Conservation (phyloP, 2,329 filamentous ascomycete species). For the Curvularia verruculosa region DNA sequence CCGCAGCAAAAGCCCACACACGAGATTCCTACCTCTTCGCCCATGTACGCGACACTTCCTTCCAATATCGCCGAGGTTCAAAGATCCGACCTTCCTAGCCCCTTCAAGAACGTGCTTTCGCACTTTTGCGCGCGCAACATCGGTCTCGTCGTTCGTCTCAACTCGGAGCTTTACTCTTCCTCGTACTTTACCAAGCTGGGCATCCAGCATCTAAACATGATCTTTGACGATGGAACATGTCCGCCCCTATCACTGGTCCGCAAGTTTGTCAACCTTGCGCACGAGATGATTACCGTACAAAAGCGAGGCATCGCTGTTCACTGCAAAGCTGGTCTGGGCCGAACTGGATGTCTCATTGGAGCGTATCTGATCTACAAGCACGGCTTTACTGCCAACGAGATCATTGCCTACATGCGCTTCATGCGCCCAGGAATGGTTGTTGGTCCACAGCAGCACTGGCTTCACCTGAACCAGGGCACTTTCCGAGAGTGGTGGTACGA, state of each 20-base stretch:
- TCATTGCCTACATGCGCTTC: conserved; percentile 98
- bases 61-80: conserved; percentile 76
- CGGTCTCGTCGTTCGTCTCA: conserved; percentile 90
- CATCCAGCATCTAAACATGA: conserved; percentile 98
- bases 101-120: conserved; percentile 93
- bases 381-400: conserved; percentile 95
- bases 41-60: conserved; percentile 76
- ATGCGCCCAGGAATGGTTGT: conserved; percentile 99
- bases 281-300: conserved; percentile 89
- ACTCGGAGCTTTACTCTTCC: conserved; percentile 93
- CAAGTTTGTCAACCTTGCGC: conserved; percentile 92
- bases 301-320: conserved; percentile 96
- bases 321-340: conserved; percentile 95
- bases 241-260: conserved; percentile 86
- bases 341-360: conserved; percentile 94
- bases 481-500: conserved; percentile 98
- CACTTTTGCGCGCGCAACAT: conserved; percentile 90
- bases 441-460: conserved; percentile 97
- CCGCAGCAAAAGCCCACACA: conserved; percentile 81
- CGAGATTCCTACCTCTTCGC: conserved; percentile 73
- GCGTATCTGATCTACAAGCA: conserved; percentile 97
- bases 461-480: conserved; percentile 93
- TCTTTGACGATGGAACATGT: conserved; percentile 98
- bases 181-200: conserved; percentile 97
- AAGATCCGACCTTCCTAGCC: conserved; percentile 72